Evolutionary conservation across 2,329 filamentous ascomycete genomes (phyloP), one percentile per base, ranked within the genome.

Genomic region (Didymella arachidicola): DNA sequence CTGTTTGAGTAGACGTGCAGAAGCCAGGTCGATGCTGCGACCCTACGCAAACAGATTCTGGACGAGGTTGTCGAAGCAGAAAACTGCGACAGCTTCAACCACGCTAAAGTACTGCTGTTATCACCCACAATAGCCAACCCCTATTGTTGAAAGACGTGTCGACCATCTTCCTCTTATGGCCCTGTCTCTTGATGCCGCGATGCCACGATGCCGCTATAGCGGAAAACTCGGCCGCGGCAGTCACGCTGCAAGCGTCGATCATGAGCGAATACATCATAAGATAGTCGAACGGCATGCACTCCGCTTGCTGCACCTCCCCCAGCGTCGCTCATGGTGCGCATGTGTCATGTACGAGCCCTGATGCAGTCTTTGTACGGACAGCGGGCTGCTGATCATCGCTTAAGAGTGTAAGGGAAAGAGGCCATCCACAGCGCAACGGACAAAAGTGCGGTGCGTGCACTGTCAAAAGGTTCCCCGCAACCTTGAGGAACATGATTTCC

Each of bases 401-500:
- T 41, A 52, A 27, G 2, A 34, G 11, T 25, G 39, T 3, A 43
- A 32, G 25, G 27, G 19, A 18, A 25, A 46, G 8, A 25, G 16
- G 3, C 49, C 43, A 44, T 57, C 14, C 30, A 53, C 25, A 12
- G 38, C 30, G 18, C n/a, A 41, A 11, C 45, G 46, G 56, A 54
- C 39, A 22, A 11, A 42, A 39, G 25, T 45, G 45, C 56, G 45
- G 25, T 45, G 45, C 56, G 56, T 42, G 8, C 30, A 14, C 7
- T 32, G 32, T 32, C 27, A 14, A 53, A 18, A 53, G 32, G 32
- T 41, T 25, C 56, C 56, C 50, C 45, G 41, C 56, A 51, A 50
- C 27, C 19, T 45, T 32, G 30, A 36, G 56, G 30, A 59, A 45
- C 30, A n/a, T 42, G 32, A n/a, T 46, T 50, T 59, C 50, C 56